phyloP scores from a whole-genome alignment of 768 basidiomycete species.

The Lactarius psammicola region DNA sequence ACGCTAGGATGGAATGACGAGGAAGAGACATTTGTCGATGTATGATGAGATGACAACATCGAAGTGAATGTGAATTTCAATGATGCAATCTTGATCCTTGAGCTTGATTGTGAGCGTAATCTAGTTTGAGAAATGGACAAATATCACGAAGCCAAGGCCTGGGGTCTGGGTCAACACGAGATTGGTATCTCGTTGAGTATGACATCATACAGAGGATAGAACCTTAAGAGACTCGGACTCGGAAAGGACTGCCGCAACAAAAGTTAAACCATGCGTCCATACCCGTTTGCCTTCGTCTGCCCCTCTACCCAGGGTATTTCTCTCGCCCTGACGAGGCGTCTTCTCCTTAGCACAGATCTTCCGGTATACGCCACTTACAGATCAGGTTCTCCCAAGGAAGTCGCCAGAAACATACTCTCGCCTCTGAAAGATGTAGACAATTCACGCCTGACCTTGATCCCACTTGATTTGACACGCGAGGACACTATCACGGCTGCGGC shows the following conservation, averaged over 20 bases:
- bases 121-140: background rate
- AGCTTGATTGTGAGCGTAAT: background rate
- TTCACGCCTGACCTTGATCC: conserved; percentile 46
- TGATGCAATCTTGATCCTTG: background rate
- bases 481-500: conserved; percentile 51
- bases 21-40: conserved; percentile 55
- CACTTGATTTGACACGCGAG: conserved; percentile 52
- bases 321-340: conserved; percentile 53
- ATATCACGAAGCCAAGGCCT: background rate
- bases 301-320: conserved; percentile 59
- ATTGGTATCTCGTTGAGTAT: background rate
- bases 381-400: conserved; percentile 36
- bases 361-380: conserved; percentile 60
- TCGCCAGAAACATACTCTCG: conserved; percentile 44
- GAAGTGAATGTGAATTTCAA: background rate
- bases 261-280: conserved; percentile 17
- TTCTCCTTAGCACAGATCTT: conserved; percentile 47
- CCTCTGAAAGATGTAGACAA: conserved; percentile 45
- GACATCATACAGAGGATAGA: conserved; percentile 16
- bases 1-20: conserved; percentile 75
- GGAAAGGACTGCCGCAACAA: conserved; percentile 4
- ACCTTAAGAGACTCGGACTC: background rate
- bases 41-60: conserved; percentile 25
- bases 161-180: background rate
- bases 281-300: conserved; percentile 51